phyloP scores from a whole-genome alignment of 73 alveolate genomes.

The Durusdinium trenchii region DNA sequence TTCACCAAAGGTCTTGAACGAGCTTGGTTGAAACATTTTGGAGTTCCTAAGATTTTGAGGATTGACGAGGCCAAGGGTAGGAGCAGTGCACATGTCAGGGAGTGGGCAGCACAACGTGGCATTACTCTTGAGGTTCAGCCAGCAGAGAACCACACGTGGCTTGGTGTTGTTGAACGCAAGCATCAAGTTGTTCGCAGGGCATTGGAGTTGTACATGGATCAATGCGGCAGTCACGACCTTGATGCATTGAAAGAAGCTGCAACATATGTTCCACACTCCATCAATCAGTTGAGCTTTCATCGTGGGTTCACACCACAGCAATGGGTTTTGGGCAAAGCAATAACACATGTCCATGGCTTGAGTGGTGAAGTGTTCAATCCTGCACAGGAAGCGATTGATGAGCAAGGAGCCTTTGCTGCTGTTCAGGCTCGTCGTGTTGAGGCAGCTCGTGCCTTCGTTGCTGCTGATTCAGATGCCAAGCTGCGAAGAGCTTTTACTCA shows the following conservation, averaged over 20 bases:
- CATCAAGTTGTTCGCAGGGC: conserved; percentile 11
- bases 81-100: conserved; percentile 4
- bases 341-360: no score
- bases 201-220: no score
- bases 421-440: not conserved
- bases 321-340: no score
- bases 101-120: not conserved
- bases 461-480: not conserved
- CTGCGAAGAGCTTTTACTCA: not conserved
- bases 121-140: conserved; percentile 7
- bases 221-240: no score
- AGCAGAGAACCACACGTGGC: conserved; percentile 1
- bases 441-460: not conserved
- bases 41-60: conserved; percentile 1
- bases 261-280: no score
- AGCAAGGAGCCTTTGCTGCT: not conserved
- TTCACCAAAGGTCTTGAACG: not conserved
- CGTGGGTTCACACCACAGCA: no score
- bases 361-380: not conserved
- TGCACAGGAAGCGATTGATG: not conserved
- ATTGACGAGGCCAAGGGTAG: conserved; percentile 81
- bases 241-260: no score
- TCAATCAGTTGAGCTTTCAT: no score
- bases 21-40: conserved; percentile 51
- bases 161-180: not conserved